Evolutionary conservation across 1,284 basidiomycete genomes (phyloP).

Genomic region (Sparassis latifolia): DNA sequence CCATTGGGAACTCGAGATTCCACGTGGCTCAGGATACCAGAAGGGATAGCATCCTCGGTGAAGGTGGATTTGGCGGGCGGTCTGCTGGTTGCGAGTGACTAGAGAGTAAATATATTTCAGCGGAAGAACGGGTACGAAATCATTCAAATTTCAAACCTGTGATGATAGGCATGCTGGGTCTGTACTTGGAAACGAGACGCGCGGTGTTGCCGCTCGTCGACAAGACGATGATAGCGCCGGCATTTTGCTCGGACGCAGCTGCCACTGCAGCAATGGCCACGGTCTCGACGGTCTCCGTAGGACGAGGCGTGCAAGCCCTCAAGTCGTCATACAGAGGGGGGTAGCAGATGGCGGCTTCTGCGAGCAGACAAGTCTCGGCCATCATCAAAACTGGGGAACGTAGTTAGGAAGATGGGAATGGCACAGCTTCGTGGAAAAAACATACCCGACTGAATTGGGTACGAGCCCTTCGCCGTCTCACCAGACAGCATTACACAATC

Average conservation of each 20-base stretch:
- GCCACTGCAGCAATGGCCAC: slow-evolving; percentile 92
- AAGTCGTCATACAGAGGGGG: slow-evolving; percentile 90
- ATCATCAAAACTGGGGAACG: slow-evolving; percentile 81
- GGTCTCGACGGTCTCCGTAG: slow-evolving; percentile 90
- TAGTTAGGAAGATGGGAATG: no score
- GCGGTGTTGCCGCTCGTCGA: slow-evolving; percentile 97
- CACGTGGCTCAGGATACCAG: slow-evolving; percentile 92
- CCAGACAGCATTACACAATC: slow-evolving; percentile 99
- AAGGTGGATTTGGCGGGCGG: slow-evolving; percentile 93
- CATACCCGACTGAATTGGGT: slow-evolving; percentile 88
- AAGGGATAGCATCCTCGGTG: slow-evolving; percentile 98
- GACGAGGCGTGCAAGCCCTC: slow-evolving; percentile 70
- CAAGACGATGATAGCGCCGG: slow-evolving; percentile 91
- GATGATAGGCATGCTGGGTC: slow-evolving; percentile 91
- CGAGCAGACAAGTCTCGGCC: slow-evolving; percentile 95
- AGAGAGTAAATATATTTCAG: slow-evolving; percentile 4
- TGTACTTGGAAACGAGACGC: slow-evolving; percentile 95
- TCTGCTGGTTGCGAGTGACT: slow-evolving; percentile 96
- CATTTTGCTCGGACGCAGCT: slow-evolving; percentile 90
- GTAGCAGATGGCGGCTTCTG: slow-evolving; percentile 91
- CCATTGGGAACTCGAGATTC: slow-evolving; percentile 87
- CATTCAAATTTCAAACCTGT: slow-evolving; percentile 48
- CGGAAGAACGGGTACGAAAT: not conserved
- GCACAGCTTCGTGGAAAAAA: slow-evolving; percentile 3
- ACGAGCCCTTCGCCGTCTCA: slow-evolving; percentile 94